These are phyloP conservation scores for Camellia lanceoleosa DNA, from an alignment of 148 eudicot genomes.

Conservation along the genomic window DNA sequence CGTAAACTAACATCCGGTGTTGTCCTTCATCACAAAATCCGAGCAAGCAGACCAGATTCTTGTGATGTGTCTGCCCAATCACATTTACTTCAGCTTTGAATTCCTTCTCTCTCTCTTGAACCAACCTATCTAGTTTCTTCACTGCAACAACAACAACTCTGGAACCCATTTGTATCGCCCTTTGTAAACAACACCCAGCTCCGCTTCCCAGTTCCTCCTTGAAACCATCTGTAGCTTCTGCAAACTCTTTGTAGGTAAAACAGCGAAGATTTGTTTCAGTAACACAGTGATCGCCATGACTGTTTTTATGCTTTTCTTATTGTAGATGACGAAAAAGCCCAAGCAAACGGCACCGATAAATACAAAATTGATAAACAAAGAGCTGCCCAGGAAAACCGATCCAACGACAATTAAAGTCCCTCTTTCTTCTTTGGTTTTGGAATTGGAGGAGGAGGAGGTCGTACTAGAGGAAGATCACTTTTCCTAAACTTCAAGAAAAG, in stretches of 20 bases:
- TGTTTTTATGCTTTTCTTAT: neutral
- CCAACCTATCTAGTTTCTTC: no score
- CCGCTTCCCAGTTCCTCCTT: no score
- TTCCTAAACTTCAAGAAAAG: constrained; percentile 31
- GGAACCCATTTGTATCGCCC: no score
- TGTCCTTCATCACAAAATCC: constrained; percentile 15
- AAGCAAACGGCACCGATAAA: constrained; percentile 6
- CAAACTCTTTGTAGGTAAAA: constrained; percentile 14
- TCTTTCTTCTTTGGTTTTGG: neutral
- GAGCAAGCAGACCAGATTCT: constrained; percentile 12
- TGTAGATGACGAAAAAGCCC: constrained; percentile 7
- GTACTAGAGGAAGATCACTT: neutral
- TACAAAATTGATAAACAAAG: constrained; percentile 16
- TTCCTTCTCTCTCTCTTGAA: no score
- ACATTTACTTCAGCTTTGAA: no score
- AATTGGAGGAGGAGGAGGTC: neutral
- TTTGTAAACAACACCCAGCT: no score
- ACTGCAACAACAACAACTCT: no score
- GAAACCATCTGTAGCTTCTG: constrained; percentile 13
- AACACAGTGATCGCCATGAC: neutral
- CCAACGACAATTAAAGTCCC: neutral
- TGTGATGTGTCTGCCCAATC: neutral
- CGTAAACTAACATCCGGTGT: constrained; percentile 19
- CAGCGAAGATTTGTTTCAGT: neutral
- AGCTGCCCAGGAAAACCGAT: constrained; percentile 20